These are phyloP conservation scores for Geranium rotundifolium DNA, from an alignment of 345 rosid genomes.

Conservation along the genomic window DNA sequence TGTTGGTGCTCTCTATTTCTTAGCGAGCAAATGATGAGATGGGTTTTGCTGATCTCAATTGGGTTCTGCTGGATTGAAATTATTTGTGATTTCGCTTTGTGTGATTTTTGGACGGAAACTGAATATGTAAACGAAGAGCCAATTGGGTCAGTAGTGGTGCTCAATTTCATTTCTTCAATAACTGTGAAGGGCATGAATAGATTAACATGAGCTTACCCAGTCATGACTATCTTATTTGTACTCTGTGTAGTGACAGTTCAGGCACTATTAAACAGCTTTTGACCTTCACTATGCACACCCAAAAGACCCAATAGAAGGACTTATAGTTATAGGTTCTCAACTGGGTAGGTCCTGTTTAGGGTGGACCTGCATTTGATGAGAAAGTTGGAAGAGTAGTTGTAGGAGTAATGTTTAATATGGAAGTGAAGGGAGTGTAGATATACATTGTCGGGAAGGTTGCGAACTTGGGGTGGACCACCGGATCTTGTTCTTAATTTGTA, in stretches of 20 bases:
- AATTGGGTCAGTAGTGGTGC: neutral
- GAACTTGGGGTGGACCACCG: neutral
- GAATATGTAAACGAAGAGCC: too few species aligned
- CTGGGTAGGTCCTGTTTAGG: too few species aligned
- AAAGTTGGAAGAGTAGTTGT: neutral
- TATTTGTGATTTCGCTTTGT: too few species aligned
- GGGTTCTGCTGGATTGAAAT: too few species aligned
- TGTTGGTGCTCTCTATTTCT: too few species aligned
- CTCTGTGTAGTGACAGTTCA: neutral
- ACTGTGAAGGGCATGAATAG: neutral
- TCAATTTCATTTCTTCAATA: neutral
- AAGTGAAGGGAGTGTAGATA: neutral
- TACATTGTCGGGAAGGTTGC: neutral
- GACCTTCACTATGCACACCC: too few species aligned
- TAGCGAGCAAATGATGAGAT: too few species aligned
- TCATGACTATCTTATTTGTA: neutral
- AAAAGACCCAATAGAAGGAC: too few species aligned
- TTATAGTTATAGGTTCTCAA: too few species aligned
- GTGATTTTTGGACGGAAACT: too few species aligned
- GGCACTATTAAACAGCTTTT: neutral
- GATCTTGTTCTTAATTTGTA: neutral
- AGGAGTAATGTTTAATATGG: neutral
- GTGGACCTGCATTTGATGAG: neutral
- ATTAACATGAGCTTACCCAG: neutral
- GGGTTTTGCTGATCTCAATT: too few species aligned